Percentiles rank a stretch among this genome's conserved stretches.
These are phyloP conservation scores for Ampelocalamus luodianensis DNA, from an alignment of 176 grass and related monocot species.

Conservation along the genomic window DNA sequence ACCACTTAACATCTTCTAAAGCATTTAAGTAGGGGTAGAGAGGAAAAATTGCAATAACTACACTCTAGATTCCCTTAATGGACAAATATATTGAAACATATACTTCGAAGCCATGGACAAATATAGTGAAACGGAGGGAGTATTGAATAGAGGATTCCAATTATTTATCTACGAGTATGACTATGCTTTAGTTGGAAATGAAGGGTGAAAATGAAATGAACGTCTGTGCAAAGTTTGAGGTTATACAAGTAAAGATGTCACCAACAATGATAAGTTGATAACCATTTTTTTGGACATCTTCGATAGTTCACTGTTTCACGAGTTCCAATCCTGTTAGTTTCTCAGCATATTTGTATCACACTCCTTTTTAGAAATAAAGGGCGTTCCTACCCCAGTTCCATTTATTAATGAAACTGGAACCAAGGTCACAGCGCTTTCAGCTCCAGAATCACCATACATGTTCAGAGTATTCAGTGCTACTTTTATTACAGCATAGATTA, in stretches of 20 bases:
- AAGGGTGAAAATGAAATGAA: conserved; percentile 9
- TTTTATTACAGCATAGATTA: too few relatives aligned
- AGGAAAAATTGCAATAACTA: too few relatives aligned
- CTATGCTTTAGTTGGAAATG: neutral
- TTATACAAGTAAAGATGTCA: neutral
- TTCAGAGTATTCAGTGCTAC: too few relatives aligned
- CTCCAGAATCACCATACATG: too few relatives aligned
- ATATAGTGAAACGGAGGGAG: too few relatives aligned
- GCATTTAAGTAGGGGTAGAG: too few relatives aligned
- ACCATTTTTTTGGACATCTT: neutral
- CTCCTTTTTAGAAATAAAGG: neutral
- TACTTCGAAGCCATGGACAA: too few relatives aligned
- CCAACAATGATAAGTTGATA: neutral
- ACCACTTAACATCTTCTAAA: too few relatives aligned
- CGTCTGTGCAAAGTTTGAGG: neutral
- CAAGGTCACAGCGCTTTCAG: neutral
- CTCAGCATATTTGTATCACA: neutral
- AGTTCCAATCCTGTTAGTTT: neutral
- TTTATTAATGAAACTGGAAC: neutral
- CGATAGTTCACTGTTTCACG: neutral
- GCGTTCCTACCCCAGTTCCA: neutral
- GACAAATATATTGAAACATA: too few relatives aligned
- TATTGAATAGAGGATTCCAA: neutral
- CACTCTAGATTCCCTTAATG: too few relatives aligned
- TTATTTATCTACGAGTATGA: conserved; percentile 2